Evolutionary conservation across 2,329 filamentous ascomycete genomes (phyloP).

Genomic region (Salinomyces thailandicus): DNA sequence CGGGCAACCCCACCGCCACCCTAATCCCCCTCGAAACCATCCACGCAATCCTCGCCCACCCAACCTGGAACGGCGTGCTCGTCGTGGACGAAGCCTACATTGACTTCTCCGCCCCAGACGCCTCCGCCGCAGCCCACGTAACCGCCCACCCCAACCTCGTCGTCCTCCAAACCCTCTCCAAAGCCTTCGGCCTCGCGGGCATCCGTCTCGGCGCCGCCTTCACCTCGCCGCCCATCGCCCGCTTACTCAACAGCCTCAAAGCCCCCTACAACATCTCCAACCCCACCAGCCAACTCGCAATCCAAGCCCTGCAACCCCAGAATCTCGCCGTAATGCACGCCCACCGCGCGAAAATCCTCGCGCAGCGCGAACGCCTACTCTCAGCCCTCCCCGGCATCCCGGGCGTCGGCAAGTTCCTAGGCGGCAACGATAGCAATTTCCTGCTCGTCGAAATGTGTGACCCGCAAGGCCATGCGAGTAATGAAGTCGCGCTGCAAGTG

Average conservation of each 20-base stretch:
- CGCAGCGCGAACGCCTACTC: slow-evolving; percentile 68
- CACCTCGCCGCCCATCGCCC: slow-evolving; percentile 60
- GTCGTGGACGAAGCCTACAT: slow-evolving; percentile 94
- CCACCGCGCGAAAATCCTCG: slow-evolving; percentile 59
- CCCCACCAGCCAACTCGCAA: slow-evolving; percentile 73
- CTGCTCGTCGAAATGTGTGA: slow-evolving; percentile 81
- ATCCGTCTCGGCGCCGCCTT: slow-evolving; percentile 86
- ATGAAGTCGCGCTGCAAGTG: slow-evolving; percentile 62
- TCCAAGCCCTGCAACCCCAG: slow-evolving; percentile 54
- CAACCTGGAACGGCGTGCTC: slow-evolving; percentile 89
- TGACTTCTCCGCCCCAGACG: slow-evolving; percentile 72
- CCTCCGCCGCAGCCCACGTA: slow-evolving; percentile 85
- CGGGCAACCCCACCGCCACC: slow-evolving; percentile 84
- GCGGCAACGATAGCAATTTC: slow-evolving; percentile 78
- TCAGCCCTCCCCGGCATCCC: slow-evolving; percentile 60
- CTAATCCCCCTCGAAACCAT: slow-evolving; percentile 68
- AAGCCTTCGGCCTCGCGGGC: slow-evolving; percentile 90
- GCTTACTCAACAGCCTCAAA: slow-evolving; percentile 81
- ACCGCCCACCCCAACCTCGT: slow-evolving; percentile 88
- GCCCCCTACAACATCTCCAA: slow-evolving; percentile 93
- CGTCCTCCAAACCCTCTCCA: slow-evolving; percentile 97
- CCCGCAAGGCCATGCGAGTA: slow-evolving; percentile 61
- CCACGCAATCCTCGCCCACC: slow-evolving; percentile 63
- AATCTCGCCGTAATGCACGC: slow-evolving; percentile 64
- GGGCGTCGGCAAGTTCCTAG: slow-evolving; percentile 71